These are phyloP conservation scores for Fusarium oxysporum DNA, from an alignment of 2,329 filamentous ascomycete species.

Conservation along the genomic window DNA sequence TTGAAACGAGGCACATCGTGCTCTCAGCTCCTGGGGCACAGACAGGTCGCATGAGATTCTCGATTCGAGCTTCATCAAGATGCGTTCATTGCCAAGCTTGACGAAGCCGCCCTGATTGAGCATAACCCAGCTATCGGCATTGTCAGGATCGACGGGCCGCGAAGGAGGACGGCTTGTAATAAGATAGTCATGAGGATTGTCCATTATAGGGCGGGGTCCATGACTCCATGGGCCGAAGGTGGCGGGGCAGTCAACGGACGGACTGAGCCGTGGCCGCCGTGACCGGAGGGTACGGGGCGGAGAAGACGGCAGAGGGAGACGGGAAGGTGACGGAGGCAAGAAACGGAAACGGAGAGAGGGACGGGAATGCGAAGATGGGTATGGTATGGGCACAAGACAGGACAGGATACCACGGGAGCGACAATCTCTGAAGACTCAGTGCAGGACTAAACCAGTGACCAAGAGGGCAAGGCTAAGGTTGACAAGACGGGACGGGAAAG, in stretches of 20 bases:
- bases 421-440: slow-evolving; percentile 20
- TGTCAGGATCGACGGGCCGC: slow-evolving; percentile 62
- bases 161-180: slow-evolving; percentile 51
- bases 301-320: slow-evolving; percentile 27
- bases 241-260: slow-evolving; percentile 45
- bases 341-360: slow-evolving; percentile 25
- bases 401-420: slow-evolving; percentile 13
- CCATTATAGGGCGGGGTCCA: slow-evolving; percentile 52
- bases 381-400: slow-evolving; percentile 24
- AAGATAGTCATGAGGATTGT: slow-evolving; percentile 57
- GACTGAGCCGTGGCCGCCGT: slow-evolving; percentile 40
- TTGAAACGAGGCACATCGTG: slow-evolving; percentile 72
- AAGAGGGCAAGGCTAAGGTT: slow-evolving; percentile 24
- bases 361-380: slow-evolving; percentile 20
- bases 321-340: slow-evolving; percentile 30
- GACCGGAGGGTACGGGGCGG: slow-evolving; percentile 35
- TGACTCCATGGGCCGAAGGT: slow-evolving; percentile 50
- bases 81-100: slow-evolving; percentile 84
- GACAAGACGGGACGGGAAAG: slow-evolving; percentile 34
- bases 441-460: slow-evolving; percentile 27
- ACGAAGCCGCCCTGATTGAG: slow-evolving; percentile 83
- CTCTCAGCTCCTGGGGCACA: slow-evolving; percentile 71
- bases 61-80: slow-evolving; percentile 82
- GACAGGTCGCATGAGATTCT: slow-evolving; percentile 82
- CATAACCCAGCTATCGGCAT: slow-evolving; percentile 86